Base-by-base conservation (phyloP, 2,329 filamentous ascomycete species). In the Ilyonectria mors-panacis region DNA sequence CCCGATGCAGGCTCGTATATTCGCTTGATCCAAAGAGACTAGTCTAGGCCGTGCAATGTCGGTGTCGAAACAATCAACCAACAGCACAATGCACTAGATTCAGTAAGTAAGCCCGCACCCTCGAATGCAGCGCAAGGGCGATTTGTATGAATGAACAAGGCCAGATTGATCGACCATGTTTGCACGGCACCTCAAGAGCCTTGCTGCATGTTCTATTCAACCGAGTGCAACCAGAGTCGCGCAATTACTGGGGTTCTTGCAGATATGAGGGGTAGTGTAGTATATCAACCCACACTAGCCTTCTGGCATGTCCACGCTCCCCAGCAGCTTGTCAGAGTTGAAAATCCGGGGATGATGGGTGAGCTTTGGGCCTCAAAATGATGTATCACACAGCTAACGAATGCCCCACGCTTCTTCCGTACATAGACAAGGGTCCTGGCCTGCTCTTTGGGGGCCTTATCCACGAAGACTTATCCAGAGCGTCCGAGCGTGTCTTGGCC, bases 291-390 rank as follows among this genome's bases (percentile, higher is more conserved):
- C 51, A 42, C 42, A 56, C 9, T 28, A 17, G n/a, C 26, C 17
- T 50, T 48, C 33, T 28, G 10, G 21, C 17, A 13, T 30, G 28
- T 17, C 42, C 17, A 57, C 26, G 23, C 8, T 28, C 35, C 23
- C 33, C 42, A 28, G 17, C 19, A 23, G 17, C 48, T 53, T 55
- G 19, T 48, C 33, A 33, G 59, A 62, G 42, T 57, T 30, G 30
- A 21, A 26, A 63, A 63, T 50, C 59, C 33, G 42, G 33, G 51
- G 59, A 21, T 33, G 35, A 12, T 50, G 42, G 51, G 7, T 35
- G 13, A 39, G 59, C 59, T 56, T 42, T 45, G 51, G 19, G 19
- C 44, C 51, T 23, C 13, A 56, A 62, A 62, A 30, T 57, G 59
- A 63, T 39, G 28, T 37, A 53, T 53, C 50, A 53, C 21, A n/a